Conservation (phyloP, 2,329 filamentous ascomycete genomes). For the Xylariaceae sp. region DNA sequence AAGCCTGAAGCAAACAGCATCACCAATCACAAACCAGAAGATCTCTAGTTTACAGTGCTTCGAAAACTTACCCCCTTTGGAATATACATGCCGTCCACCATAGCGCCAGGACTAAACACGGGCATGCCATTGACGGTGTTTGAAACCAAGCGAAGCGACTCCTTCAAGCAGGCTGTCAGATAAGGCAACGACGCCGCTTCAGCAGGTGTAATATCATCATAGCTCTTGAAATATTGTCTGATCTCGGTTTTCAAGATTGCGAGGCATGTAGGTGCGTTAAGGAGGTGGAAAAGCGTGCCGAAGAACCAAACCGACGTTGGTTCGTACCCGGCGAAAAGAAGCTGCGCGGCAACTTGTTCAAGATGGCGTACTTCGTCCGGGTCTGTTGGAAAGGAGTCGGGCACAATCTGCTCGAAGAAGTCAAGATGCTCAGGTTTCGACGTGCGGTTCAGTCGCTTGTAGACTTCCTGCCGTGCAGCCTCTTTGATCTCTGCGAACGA, state of each 20-base stretch:
- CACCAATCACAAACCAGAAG: no score
- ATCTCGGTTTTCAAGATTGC: neutral
- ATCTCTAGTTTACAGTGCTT: no score
- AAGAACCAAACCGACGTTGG: slow-evolving; percentile 12
- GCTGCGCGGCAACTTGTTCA: neutral
- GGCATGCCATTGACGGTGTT: neutral
- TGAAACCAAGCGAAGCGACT: neutral
- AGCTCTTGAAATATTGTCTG: neutral
- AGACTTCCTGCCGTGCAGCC: neutral
- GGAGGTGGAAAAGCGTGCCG: slow-evolving; percentile 16
- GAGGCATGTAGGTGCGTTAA: slow-evolving; percentile 16
- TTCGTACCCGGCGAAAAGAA: slow-evolving; percentile 3
- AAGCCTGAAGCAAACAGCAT: no score
- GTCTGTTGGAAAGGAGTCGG: neutral
- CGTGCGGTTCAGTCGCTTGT: neutral
- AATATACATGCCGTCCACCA: neutral
- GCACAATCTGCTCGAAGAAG: neutral
- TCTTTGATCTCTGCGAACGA: neutral
- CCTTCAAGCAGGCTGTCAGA: neutral
- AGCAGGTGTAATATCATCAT: neutral
- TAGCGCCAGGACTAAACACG: neutral
- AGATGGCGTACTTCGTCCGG: neutral
- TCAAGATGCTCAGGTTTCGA: neutral
- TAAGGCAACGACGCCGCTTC: neutral
- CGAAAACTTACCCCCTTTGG: neutral